Base-by-base conservation (phyloP, 345 rosid species). In the Acer saccharum region DNA sequence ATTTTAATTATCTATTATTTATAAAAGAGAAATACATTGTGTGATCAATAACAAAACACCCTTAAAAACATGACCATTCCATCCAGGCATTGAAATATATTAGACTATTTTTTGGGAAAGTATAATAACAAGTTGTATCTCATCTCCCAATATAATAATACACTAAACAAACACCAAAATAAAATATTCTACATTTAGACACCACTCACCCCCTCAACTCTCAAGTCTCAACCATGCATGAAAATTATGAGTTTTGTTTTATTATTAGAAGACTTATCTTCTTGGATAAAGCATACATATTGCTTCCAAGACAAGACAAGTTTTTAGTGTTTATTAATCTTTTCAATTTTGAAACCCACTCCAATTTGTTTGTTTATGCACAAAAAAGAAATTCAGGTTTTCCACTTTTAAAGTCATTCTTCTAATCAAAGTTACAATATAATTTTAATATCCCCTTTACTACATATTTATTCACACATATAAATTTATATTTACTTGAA, bases 251-350 rank as follows among this genome's bases (percentile, higher is more conserved):
- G 39, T 5, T 32, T 32, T 44, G 43, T 61, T 29, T 43, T 16
- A 23, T 62, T 43, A 74, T 62, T 50, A 13, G 0, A 9, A 13
- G 0, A 4, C 70, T 41, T 41, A 39, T 64, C 55, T 74, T 80
- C 55, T 44, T 64, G 63, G 83, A 55, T 1, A 17, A 14, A 54
- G 61, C 55, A 65, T 65, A 76, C 60, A 4, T 35, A 27, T 80
- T 80, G 74, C 83, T 76, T 66, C 44, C 16, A 35, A 69, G 44
- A 58, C 71, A 79, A 74, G 70, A 32, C 55, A 67, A 21, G 60
- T 43, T 43, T 7, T 43, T 43, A 7, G 2, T 35, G 46, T 72
- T 55, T 41, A 70, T 50, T 35, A 18, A 14, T 27, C 11, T 20
- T 77, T 46, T 27, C 62, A 29, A 20, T n/a, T 76, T 58, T 18